These are phyloP conservation scores for Comarum palustre DNA, from an alignment of 306 rosid species.

Conservation along the genomic window DNA sequence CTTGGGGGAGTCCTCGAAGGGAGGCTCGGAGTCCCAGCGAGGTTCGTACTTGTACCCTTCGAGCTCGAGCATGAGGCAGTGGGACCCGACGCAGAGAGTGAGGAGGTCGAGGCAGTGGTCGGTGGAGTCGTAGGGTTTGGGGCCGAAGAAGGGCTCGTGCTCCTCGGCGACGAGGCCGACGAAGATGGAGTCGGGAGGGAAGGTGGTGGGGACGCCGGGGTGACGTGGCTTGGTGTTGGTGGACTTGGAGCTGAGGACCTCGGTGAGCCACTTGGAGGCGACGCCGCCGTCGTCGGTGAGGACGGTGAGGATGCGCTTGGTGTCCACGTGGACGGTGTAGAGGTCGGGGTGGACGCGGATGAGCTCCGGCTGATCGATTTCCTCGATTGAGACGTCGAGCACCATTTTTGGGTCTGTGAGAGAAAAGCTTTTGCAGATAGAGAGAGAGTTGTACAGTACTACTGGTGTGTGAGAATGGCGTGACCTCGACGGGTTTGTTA, in stretches of 20 bases:
- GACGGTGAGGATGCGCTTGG: no score
- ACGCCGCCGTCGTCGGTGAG: no score
- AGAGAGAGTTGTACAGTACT: background rate
- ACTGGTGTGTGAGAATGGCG: background rate
- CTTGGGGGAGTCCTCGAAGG: background rate
- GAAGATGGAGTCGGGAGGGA: no score
- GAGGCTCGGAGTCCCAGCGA: background rate
- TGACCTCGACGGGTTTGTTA: background rate
- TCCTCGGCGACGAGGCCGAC: background rate
- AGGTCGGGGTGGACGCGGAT: background rate
- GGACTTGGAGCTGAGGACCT: no score
- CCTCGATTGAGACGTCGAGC: no score
- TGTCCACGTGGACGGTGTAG: constrained; percentile 7
- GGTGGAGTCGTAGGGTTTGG: background rate
- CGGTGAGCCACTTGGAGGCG: no score
- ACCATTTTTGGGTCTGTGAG: no score
- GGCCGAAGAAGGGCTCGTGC: background rate
- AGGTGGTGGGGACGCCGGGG: background rate
- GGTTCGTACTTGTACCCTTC: background rate
- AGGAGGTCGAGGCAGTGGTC: constrained; percentile 15
- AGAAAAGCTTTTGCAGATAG: background rate
- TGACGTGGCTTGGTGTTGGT: no score
- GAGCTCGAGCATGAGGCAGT: constrained; percentile 15
- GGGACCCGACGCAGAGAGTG: constrained; percentile 20
- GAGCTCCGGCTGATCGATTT: no score